A percentile compares a stretch with the other conserved stretches of the same genome.
Conservation (phyloP, 2,329 filamentous ascomycete genomes). For the Bimuria novae-zelandiae region DNA sequence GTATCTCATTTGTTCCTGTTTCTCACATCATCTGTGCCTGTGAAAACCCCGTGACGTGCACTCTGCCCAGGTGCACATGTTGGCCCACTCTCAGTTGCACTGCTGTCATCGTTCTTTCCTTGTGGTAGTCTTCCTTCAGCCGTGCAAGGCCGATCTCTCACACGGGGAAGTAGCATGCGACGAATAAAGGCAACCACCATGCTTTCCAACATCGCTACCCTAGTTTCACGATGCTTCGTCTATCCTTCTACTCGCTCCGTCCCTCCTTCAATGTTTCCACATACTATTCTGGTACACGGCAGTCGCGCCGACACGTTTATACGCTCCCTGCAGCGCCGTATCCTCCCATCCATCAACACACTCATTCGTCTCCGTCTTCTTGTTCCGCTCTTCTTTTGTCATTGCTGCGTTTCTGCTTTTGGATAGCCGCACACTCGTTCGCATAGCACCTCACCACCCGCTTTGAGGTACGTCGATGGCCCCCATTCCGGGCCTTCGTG, state of each 20-base stretch:
- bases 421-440: conserved; percentile 45
- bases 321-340: conserved; percentile 19
- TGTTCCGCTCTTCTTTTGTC: conserved; percentile 43
- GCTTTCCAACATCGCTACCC: not conserved
- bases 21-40: not conserved
- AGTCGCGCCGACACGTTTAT: conserved; percentile 32
- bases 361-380: conserved; percentile 47
- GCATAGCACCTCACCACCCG: conserved; percentile 31
- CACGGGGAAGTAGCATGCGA: not conserved
- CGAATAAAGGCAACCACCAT: not conserved
- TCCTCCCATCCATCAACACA: conserved; percentile 30
- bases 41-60: too few species aligned
- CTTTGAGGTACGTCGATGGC: conserved; percentile 34
- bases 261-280: conserved; percentile 24
- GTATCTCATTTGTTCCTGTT: too few species aligned
- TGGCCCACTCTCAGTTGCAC: too few species aligned
- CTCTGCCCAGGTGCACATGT: too few species aligned
- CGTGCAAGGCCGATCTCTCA: not conserved
- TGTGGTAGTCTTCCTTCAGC: not conserved
- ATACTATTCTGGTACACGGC: conserved; percentile 12
- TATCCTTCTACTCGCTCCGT: conserved; percentile 10
- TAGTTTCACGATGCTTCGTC: conserved; percentile 4
- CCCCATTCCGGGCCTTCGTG: not conserved
- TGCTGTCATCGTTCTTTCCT: not conserved
- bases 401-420: conserved; percentile 45